Percentiles rank a stretch among this genome's conserved stretches.
Conservation (phyloP, 2,329 filamentous ascomycete genomes). For the Polytolypa hystricis region DNA sequence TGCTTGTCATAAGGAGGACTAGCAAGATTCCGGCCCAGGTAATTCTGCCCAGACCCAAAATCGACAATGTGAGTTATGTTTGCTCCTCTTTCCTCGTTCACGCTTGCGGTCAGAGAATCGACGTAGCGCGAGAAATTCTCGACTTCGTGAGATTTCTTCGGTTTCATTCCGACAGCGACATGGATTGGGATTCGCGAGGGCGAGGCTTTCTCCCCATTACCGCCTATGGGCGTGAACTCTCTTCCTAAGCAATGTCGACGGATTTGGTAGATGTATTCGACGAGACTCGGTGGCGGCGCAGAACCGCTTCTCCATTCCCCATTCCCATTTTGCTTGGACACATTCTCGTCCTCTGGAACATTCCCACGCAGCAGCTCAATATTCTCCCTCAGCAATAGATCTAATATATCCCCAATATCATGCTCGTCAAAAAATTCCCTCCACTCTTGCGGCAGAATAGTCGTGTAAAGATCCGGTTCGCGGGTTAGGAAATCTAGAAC, state of each 20-base stretch:
- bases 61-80: conserved; percentile 78
- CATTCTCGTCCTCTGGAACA: conserved; percentile 10
- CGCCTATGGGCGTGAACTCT: conserved; percentile 39
- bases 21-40: conserved; percentile 78
- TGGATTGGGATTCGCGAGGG: conserved; percentile 49
- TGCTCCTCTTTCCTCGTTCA: conserved; percentile 35
- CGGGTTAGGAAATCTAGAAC: conserved; percentile 92
- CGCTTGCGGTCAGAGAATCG: conserved; percentile 50
- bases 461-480: conserved; percentile 69
- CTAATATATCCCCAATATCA: conserved; percentile 64
- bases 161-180: conserved; percentile 82
- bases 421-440: conserved; percentile 60
- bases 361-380: conserved; percentile 35
- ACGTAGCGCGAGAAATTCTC: conserved; percentile 82
- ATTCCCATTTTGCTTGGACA: conserved; percentile 8
- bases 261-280: conserved; percentile 62
- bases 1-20: conserved; percentile 75
- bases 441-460: conserved; percentile 70
- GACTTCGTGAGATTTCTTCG: conserved; percentile 93
- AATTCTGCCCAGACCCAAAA: conserved; percentile 94
- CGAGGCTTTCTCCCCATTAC: conserved; percentile 13
- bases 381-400: conserved; percentile 71
- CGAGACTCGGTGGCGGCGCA: conserved; percentile 44
- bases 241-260: conserved; percentile 58
- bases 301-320: conserved; percentile 33